Conservation (phyloP, 75 land plant species). For the Chamaecyparis obtusa region DNA sequence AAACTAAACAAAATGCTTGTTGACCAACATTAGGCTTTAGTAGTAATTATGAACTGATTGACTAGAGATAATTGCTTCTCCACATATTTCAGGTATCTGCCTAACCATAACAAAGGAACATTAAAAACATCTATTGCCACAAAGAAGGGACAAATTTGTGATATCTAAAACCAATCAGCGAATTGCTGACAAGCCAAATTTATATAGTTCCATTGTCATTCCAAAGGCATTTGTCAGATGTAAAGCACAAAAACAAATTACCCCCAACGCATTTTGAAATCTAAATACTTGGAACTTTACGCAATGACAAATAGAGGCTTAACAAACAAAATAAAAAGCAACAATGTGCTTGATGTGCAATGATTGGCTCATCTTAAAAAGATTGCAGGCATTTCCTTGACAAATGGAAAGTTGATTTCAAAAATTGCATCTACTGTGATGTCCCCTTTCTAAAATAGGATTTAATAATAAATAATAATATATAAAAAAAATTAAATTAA, state of each 20-base stretch:
- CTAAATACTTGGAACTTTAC: background rate
- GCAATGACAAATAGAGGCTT: background rate
- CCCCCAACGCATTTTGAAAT: background rate
- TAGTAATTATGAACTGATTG: no score
- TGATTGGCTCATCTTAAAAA: background rate
- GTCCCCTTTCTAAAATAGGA: no score
- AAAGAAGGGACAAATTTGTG: background rate
- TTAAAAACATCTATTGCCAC: background rate
- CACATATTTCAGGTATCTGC: background rate
- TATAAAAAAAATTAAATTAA: no score
- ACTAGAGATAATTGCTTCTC: background rate
- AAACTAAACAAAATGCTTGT: no score
- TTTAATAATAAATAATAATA: no score
- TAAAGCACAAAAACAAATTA: background rate
- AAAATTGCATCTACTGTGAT: background rate
- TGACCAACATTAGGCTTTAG: no score
- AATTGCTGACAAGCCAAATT: background rate
- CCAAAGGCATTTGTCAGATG: background rate
- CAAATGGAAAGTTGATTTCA: background rate
- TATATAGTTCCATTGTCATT: background rate
- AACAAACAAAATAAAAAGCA: background rate
- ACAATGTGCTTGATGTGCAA: background rate
- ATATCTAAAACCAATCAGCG: background rate
- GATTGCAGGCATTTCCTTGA: background rate
- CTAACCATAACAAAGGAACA: background rate